Percentiles rank a stretch among this genome's conserved stretches.
Conservation (phyloP, 2,329 filamentous ascomycete genomes). For the Thielaviopsis populi region DNA sequence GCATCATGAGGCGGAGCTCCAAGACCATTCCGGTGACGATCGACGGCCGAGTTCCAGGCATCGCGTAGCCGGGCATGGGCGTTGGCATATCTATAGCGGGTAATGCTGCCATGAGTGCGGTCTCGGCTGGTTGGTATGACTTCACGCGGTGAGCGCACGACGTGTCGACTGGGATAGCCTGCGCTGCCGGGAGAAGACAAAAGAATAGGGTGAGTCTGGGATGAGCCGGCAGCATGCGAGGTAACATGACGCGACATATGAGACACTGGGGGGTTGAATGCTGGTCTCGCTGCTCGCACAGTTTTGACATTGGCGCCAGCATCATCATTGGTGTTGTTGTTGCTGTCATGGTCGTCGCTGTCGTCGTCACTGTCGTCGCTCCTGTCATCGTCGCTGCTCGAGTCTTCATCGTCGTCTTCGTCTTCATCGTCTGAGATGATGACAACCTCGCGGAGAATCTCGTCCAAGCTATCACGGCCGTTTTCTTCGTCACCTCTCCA, state of each 20-base stretch:
- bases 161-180: neutral
- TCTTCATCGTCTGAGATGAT: constrained; percentile 48
- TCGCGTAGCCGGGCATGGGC: neutral
- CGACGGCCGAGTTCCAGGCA: constrained; percentile 4
- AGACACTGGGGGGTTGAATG: neutral
- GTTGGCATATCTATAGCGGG: neutral
- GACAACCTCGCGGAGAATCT: constrained; percentile 51
- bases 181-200: neutral
- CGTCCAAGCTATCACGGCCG: constrained; percentile 50
- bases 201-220: neutral
- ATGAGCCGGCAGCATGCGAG: neutral
- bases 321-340: neutral
- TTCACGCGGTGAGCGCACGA: neutral
- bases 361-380: constrained; percentile 7
- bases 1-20: neutral
- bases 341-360: neutral
- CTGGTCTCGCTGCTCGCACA: neutral
- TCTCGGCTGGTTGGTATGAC: neutral
- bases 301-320: neutral
- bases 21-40: neutral
- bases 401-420: constrained; percentile 29
- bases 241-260: neutral
- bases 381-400: constrained; percentile 19
- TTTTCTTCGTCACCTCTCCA: constrained; percentile 58
- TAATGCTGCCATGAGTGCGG: neutral